phyloP scores from a whole-genome alignment of 495 filamentous ascomycete species.

The Talaromyces proteolyticus region DNA sequence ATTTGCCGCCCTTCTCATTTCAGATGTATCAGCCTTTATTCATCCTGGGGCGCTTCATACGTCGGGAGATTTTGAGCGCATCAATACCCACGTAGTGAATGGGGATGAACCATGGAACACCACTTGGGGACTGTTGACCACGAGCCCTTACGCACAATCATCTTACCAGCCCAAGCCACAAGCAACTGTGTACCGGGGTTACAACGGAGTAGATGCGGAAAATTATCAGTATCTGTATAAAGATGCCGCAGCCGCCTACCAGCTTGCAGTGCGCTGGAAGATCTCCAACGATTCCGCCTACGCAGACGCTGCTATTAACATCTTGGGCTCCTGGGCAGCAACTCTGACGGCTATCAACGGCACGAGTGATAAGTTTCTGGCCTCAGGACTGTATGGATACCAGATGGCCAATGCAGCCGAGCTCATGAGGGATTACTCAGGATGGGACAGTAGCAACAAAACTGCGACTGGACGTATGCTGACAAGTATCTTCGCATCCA shows the following conservation, averaged over 20 bases:
- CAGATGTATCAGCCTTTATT: no score
- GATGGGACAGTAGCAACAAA: conserved; percentile 18
- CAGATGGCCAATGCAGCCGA: conserved; percentile 41
- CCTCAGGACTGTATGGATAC: conserved; percentile 39
- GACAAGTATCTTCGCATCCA: conserved; percentile 23
- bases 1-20: no score
- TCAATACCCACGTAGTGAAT: conserved; percentile 19
- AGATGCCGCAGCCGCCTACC: conserved; percentile 33
- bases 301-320: conserved; percentile 23
- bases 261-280: conserved; percentile 32
- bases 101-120: conserved; percentile 26
- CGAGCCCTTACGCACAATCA: conserved; percentile 18
- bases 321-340: conserved; percentile 32
- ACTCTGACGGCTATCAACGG: conserved; percentile 29
- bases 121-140: conserved; percentile 24
- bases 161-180: conserved; percentile 15
- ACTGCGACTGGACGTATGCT: conserved; percentile 21
- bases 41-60: conserved; percentile 37
- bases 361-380: conserved; percentile 30
- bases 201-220: conserved; percentile 16
- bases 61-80: conserved; percentile 24
- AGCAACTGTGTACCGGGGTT: conserved; percentile 24
- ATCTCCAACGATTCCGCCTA: conserved; percentile 26
- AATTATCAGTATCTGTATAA: conserved; percentile 32
- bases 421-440: conserved; percentile 28